Evolutionary conservation across 768 basidiomycete genomes (phyloP), one percentile per base, ranked within the genome.

Genomic region (Crepidotus variabilis): DNA sequence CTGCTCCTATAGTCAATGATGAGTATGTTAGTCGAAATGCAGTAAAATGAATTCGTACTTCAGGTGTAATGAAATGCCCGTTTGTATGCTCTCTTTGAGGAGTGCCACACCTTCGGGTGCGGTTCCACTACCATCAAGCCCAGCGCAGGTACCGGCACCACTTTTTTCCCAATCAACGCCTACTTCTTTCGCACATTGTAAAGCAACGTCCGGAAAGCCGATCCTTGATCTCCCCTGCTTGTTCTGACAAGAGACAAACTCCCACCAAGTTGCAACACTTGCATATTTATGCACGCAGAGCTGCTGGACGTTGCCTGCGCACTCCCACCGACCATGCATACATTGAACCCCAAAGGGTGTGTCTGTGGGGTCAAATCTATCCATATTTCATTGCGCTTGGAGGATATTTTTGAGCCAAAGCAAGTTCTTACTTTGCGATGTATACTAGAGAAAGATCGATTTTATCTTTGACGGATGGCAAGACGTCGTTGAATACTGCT

Each of bases 221-320:
- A 96, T 83, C 28, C 78, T 72, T 21, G 78, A 73, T 7, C 77
- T 72, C 21, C 83, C 87, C 61, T 83, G 76, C 61, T 76, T 85
- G 67, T 93, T 92, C 64, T 91, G 82, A 69, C 93, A 94, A 57
- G 83, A 84, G 20, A 93, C 75, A 62, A 92, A 94, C 51, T 82
- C 72, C 93, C 92, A 95, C 89, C 90, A 93, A 20, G 72, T 74
- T n/a, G 69, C 60, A 39, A 73, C 70, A 21, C 78, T 71, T 21
- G 79, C 73, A 58, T 90, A 77, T 66, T 85, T 83, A 54, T 80
- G 75, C 28, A 80, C 88, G 69, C 95, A 98, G 23, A 97, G 77
- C 67, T 97, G 86, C 57, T 97, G 90, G 16, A 93, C 83, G 72
- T 96, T 94, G 45, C 91, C 94, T 13, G 83, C 83, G 64, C 94